phyloP scores from a whole-genome alignment of 1,139 yeast genomes.

The Yamadazyma epiphylla region DNA sequence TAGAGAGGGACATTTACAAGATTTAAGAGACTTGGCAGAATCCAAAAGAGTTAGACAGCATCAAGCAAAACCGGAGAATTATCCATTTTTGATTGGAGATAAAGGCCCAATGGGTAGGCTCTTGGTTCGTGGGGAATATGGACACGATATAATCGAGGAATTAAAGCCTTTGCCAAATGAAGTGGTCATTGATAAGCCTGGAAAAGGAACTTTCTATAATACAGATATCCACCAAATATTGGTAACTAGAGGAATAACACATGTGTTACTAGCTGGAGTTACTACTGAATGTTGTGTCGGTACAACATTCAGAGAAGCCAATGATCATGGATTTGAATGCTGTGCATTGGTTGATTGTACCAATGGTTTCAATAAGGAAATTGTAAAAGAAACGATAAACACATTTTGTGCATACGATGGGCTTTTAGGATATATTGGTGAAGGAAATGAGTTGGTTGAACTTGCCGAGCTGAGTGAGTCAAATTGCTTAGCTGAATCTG shows the following conservation, averaged over 20 bases:
- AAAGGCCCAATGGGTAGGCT: conserved; percentile 12
- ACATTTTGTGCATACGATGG: conserved; percentile 14
- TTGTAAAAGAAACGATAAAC: conserved; percentile 9
- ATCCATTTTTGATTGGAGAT: conserved; percentile 11
- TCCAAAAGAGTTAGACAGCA: conserved; percentile 9
- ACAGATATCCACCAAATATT: conserved; percentile 12
- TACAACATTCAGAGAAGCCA: conserved; percentile 14
- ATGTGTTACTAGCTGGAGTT: conserved; percentile 11
- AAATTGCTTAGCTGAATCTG: background rate
- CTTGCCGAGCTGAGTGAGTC: conserved; percentile 3
- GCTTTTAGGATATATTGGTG: conserved; percentile 9
- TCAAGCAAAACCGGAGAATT: conserved; percentile 9
- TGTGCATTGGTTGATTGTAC: conserved; percentile 12
- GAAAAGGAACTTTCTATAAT: conserved; percentile 12
- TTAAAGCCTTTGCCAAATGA: conserved; percentile 8
- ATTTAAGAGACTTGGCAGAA: conserved; percentile 11
- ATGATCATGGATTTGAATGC: conserved; percentile 14
- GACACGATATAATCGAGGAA: conserved; percentile 10
- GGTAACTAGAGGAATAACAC: conserved; percentile 12
- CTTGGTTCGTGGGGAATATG: conserved; percentile 11
- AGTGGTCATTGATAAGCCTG: conserved; percentile 12
- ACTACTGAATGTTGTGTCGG: conserved; percentile 15
- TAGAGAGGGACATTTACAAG: conserved; percentile 11
- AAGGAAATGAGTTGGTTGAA: conserved; percentile 7
- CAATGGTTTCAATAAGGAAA: conserved; percentile 9